Conservation (phyloP, 1,284 basidiomycete genomes). For the Pyrrhoderma noxium region DNA sequence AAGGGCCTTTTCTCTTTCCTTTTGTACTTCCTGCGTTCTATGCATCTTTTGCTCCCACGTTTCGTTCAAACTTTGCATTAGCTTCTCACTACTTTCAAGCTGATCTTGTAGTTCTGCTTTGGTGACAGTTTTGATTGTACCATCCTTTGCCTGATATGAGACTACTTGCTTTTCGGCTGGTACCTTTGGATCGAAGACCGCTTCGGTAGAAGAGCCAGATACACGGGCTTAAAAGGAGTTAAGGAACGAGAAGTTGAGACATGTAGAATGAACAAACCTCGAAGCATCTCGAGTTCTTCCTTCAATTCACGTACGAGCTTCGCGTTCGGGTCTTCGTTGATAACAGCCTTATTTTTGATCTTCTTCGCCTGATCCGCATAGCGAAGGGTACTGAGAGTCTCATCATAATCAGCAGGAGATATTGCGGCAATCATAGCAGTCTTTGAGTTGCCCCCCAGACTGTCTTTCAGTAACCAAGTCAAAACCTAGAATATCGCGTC, state of each 20-base stretch:
- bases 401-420: slow-evolving; percentile 95
- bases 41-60: slow-evolving; percentile 97
- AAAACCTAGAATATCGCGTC: slow-evolving; percentile 52
- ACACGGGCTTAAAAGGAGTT: slow-evolving; percentile 53
- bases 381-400: slow-evolving; percentile 89
- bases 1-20: slow-evolving; percentile 92
- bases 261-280: slow-evolving; percentile 43
- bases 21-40: slow-evolving; percentile 91
- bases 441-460: slow-evolving; percentile 90
- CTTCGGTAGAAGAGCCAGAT: slow-evolving; percentile 57
- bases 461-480: slow-evolving; percentile 97
- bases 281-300: slow-evolving; percentile 88
- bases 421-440: slow-evolving; percentile 99
- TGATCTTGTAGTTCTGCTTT: slow-evolving; percentile 97
- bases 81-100: slow-evolving; percentile 91
- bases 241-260: slow-evolving; percentile 13
- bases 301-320: slow-evolving; percentile 97
- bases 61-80: slow-evolving; percentile 94
- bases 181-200: slow-evolving; percentile 79
- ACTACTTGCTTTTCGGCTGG: slow-evolving; percentile 96
- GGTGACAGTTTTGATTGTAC: slow-evolving; percentile 90
- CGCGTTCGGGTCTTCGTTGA: slow-evolving; percentile 99
- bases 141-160: slow-evolving; percentile 89
- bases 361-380: slow-evolving; percentile 99
- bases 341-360: slow-evolving; percentile 99